Evolutionary conservation across 2,329 filamentous ascomycete species (phyloP).

Genomic region (Endocalyx cinctus): DNA sequence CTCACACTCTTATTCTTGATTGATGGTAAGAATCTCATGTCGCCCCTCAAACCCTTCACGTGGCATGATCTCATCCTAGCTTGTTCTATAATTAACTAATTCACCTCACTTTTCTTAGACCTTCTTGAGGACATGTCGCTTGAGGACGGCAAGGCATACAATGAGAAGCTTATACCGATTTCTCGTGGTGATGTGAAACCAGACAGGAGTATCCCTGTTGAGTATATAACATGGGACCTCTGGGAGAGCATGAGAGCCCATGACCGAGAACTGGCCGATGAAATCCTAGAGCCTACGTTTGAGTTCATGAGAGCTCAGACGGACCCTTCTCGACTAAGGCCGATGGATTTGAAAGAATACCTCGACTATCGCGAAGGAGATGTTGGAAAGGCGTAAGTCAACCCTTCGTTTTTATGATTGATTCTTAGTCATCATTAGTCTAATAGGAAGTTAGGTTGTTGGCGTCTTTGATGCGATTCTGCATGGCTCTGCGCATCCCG

Average conservation of each 20-base stretch:
- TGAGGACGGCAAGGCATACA: conserved; percentile 31
- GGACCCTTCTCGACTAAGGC: conserved; percentile 15
- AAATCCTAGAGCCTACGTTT: conserved; percentile 30
- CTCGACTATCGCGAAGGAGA: conserved; percentile 31
- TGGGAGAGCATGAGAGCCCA: conserved; percentile 31
- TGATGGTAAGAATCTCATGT: conserved; percentile 29
- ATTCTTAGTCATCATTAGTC: conserved; percentile 9
- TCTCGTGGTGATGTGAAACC: conserved; percentile 25
- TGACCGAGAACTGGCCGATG: conserved; percentile 27
- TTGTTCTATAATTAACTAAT: not conserved
- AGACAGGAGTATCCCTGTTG: conserved; percentile 24
- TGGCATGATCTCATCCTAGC: not conserved
- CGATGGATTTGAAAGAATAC: conserved; percentile 24
- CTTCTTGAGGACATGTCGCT: conserved; percentile 37
- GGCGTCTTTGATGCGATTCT: conserved; percentile 32
- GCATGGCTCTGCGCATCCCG: conserved; percentile 22
- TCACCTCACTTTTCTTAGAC: conserved; percentile 23
- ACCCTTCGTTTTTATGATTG: not conserved
- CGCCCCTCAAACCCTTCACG: conserved; percentile 1
- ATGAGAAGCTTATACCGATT: conserved; percentile 32
- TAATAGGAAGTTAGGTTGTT: too few species aligned
- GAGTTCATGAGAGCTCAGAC: conserved; percentile 35
- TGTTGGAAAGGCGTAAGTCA: conserved; percentile 30
- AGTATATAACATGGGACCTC: conserved; percentile 32
- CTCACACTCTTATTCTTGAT: conserved; percentile 37